Percentiles rank a stretch among this genome's conserved stretches.
These are phyloP conservation scores for Heliamphora pulchella DNA, from an alignment of 179 eudicot species.

Conservation along the genomic window DNA sequence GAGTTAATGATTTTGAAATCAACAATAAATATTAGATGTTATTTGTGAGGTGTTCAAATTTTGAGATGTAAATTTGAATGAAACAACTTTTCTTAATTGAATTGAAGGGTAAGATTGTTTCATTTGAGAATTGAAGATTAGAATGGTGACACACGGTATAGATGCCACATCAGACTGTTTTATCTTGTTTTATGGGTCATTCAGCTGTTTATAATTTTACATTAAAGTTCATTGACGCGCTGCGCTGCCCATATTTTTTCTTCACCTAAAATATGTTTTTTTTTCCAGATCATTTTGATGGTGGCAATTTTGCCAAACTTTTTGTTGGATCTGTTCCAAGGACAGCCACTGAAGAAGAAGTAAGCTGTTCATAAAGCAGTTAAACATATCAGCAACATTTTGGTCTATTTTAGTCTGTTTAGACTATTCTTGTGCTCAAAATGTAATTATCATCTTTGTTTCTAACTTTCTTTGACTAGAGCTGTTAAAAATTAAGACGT, in stretches of 20 bases:
- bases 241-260: neutral
- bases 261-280: neutral
- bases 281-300: slow-evolving; percentile 47
- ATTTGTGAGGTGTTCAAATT: too few relatives aligned
- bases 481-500: neutral
- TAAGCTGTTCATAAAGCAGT: slow-evolving; percentile 32
- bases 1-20: neutral
- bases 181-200: too few relatives aligned
- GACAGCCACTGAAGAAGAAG: slow-evolving; percentile 88
- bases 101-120: too few relatives aligned
- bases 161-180: too few relatives aligned
- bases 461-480: neutral
- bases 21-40: too few relatives aligned
- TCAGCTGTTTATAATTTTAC: neutral
- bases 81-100: too few relatives aligned
- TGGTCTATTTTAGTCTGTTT: neutral
- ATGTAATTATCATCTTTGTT: slow-evolving; percentile 1
- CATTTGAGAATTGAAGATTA: too few relatives aligned
- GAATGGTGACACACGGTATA: too few relatives aligned
- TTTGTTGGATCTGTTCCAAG: slow-evolving; percentile 97
- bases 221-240: neutral
- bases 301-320: slow-evolving; percentile 66
- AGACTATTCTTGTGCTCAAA: neutral
- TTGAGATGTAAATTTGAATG: too few relatives aligned
- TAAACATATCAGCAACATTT: neutral